Conservation (phyloP, 331 rosid genomes). For the Pyrus hybrid region DNA sequence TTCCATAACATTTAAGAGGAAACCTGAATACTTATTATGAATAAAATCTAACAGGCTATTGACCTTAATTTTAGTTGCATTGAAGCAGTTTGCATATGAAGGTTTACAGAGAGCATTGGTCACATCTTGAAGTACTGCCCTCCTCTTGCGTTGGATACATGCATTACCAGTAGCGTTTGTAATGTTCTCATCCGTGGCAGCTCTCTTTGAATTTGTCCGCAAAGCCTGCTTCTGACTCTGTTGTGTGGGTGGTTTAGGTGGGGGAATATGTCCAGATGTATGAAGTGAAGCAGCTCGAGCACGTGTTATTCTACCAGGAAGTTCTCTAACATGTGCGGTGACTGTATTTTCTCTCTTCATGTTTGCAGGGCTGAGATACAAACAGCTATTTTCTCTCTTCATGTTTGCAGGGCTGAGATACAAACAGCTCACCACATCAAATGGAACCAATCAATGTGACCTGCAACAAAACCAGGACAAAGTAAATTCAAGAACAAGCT, state of each 20-base stretch:
- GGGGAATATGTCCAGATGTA: conserved; percentile 46
- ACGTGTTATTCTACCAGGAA: conserved; percentile 61
- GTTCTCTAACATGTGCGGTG: conserved; percentile 26
- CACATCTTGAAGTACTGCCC: conserved; percentile 63
- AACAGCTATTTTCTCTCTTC: conserved; percentile 53
- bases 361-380: conserved; percentile 33
- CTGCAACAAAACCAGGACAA: conserved; percentile 25
- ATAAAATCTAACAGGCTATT: neutral
- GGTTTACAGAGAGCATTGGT: conserved; percentile 51
- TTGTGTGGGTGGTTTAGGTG: conserved; percentile 31
- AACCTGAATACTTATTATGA: neutral
- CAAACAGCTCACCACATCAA: conserved; percentile 11
- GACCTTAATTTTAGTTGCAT: conserved; percentile 62
- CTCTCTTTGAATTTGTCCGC: conserved; percentile 38
- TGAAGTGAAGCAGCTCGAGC: conserved; percentile 58
- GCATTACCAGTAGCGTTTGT: conserved; percentile 23
- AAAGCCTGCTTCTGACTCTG: conserved; percentile 32
- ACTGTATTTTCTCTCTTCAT: conserved; percentile 62
- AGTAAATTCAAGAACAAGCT: conserved; percentile 2
- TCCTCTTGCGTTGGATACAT: conserved; percentile 44
- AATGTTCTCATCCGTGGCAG: conserved; percentile 23
- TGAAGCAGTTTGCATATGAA: conserved; percentile 35
- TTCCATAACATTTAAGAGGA: neutral
- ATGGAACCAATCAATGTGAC: neutral
- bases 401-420: conserved; percentile 44